Evolutionary conservation across 2,329 filamentous ascomycete genomes (phyloP), one percentile per base, ranked within the genome.

Genomic region (Fusarium compactum): DNA sequence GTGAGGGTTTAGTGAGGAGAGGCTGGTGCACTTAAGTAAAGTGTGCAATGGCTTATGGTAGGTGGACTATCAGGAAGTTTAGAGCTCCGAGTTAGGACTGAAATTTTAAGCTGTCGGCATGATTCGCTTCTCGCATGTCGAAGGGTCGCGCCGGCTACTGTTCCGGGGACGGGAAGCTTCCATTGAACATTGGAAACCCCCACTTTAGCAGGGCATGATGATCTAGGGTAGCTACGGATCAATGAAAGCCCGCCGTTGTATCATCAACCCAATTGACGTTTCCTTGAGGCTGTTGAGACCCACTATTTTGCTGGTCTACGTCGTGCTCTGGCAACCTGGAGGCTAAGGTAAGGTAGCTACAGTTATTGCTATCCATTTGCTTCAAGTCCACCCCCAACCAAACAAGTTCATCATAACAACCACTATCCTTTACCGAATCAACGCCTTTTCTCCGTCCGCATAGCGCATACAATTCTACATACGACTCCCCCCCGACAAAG

Each of bases 311-410:
- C 66, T 58, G 62, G 71, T 65, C 75, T 78, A 78, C 77, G 77
- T 78, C 76, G 78, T 76, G 76, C 73, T 74, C 73, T 78, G 79
- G 79, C 78, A 80, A 80, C 78, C 79, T 80, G 70, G 74, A 76
- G 69, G 53, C 62, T 66, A 67, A 55, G 55, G 63, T 59, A 58
- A 70, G 69, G 57, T 65, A 64, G 59, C 65, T 69, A 68, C n/a
- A 48, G 54, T 57, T 69, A 50, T 60, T 65, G 57, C 64, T 62
- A 65, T 51, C 34, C 24, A 27, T 52, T 41, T 62, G 58, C 68
- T 65, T 57, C 52, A 53, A 47, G 45, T 59, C 61, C 60, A 65
- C 70, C 58, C 68, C 57, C 45, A 66, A 72, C 60, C 43, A 71
- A 61, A 61, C 63, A 70, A 54, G 64, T 52, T 52, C 61, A 71